Evolutionary conservation across 495 filamentous ascomycete genomes (phyloP).

Genomic region (Hyaloscypha bicolor): DNA sequence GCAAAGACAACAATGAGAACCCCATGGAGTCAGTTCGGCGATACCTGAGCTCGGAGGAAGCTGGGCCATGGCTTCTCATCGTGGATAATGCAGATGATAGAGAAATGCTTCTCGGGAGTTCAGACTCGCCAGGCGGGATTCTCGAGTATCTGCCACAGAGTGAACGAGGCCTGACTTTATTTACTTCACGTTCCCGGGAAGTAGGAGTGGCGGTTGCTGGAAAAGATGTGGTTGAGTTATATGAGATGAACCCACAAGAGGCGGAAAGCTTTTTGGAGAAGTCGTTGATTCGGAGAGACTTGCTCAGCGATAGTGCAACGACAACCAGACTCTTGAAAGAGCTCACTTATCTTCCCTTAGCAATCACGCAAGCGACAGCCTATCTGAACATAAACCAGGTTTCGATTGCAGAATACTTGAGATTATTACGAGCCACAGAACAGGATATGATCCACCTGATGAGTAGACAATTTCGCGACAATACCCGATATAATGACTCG

Average conservation of each 20-base stretch:
- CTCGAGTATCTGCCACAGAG: slow-evolving; percentile 19
- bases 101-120: slow-evolving; percentile 32
- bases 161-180: slow-evolving; percentile 9
- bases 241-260: slow-evolving; percentile 16
- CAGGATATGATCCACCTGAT: slow-evolving; percentile 37
- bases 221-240: slow-evolving; percentile 10
- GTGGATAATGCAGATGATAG: slow-evolving; percentile 56
- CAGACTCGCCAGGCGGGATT: slow-evolving; percentile 25
- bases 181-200: slow-evolving; percentile 34
- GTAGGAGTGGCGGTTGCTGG: slow-evolving; percentile 29
- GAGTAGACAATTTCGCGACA: slow-evolving; percentile 53
- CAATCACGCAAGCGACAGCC: slow-evolving; percentile 45
- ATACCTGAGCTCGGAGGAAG: slow-evolving; percentile 22
- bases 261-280: slow-evolving; percentile 8
- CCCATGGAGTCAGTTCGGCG: slow-evolving; percentile 28
- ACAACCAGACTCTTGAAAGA: slow-evolving; percentile 10
- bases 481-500: slow-evolving; percentile 42
- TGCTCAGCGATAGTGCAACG: slow-evolving; percentile 13
- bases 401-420: slow-evolving; percentile 33
- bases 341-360: slow-evolving; percentile 42
- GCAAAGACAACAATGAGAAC: slow-evolving; percentile 23
- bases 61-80: slow-evolving; percentile 23
- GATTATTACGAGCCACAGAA: slow-evolving; percentile 51
- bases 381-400: slow-evolving; percentile 19
- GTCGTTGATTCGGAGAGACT: background rate